phyloP scores from a whole-genome alignment of 345 rosid genomes.

The Dovyalis caffra region DNA sequence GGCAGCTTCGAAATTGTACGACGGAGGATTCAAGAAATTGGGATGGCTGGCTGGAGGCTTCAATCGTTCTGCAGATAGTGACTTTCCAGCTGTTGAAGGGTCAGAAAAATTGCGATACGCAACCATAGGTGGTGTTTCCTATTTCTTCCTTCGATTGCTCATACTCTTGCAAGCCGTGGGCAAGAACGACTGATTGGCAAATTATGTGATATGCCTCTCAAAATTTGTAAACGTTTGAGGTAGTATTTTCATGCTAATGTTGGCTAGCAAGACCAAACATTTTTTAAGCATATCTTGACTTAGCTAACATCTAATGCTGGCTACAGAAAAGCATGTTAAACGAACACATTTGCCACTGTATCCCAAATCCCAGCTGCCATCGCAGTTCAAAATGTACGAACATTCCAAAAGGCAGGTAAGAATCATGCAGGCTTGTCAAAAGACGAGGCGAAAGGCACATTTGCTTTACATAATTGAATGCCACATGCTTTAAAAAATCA shows the following conservation, averaged over 20 bases:
- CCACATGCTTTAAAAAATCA: not conserved
- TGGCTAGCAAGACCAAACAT: not conserved
- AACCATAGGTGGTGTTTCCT: constrained; percentile 80
- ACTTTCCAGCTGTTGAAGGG: constrained; percentile 65
- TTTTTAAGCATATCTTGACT: not conserved
- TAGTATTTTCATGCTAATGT: not conserved
- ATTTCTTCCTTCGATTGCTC: constrained; percentile 57
- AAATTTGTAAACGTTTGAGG: not conserved
- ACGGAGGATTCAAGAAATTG: constrained; percentile 59
- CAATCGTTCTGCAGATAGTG: constrained; percentile 55
- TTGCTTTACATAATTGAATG: not conserved
- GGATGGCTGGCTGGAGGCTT: constrained; percentile 90
- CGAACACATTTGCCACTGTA: not conserved
- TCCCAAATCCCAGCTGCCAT: not conserved
- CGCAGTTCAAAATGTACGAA: not conserved
- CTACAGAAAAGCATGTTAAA: not conserved
- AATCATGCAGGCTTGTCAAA: not conserved
- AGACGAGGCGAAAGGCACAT: not conserved
- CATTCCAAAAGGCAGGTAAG: not conserved
- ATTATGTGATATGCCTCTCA: not conserved
- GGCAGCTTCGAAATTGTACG: constrained; percentile 57
- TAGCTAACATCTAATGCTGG: not conserved
- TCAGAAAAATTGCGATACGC: constrained; percentile 68
- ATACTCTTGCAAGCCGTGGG: constrained; percentile 45
- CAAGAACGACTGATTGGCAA: constrained; percentile 20